Evolutionary conservation across 1,284 basidiomycete genomes (phyloP), one percentile per base, ranked within the genome.

Genomic region (Sporisorium graminicola): DNA sequence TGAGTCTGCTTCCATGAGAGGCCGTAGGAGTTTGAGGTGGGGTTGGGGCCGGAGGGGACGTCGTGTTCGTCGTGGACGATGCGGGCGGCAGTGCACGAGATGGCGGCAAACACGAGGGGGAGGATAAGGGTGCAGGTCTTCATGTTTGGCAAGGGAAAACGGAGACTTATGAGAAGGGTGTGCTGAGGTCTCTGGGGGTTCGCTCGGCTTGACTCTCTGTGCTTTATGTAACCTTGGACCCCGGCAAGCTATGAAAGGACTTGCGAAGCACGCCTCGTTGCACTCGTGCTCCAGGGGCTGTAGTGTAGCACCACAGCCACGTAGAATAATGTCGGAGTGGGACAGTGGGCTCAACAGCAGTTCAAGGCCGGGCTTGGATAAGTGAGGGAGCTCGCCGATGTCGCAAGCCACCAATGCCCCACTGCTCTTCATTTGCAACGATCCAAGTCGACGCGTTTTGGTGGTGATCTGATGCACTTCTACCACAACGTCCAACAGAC

Each of bases 1-100:
- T 37, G 5, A 22, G 58, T 59, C n/a, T 65, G 62, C 20, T 61
- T 54, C 63, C 58, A 65, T 10, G 12, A 27, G 18, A 65, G 57
- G 13, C 22, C 31, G 42, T 56, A 43, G 24, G 47, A 18, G 10
- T 29, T 20, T 2, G 37, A 4, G 37, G 37, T 40, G 18, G 33
- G 7, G 37, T 31, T 31, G 29, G 5, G 5, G n/a, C n/a, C n/a
- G n/a, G n/a, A n/a, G n/a, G 10, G 5, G n/a, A 20, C 29, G 18
- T n/a, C 20, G 16, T 7, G 22, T 13, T 26, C 13, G 27, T 49
- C 47, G 27, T 29, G 26, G 27, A n/a, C n/a, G n/a, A 49, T 9
- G 26, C 26, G 1, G 1, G 16, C 26, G 13, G 55, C 44, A 9
- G 22, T 14, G 33, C 29, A 47, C n/a, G 31, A 35, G 12, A 27